phyloP scores from a whole-genome alignment of 2,329 filamentous ascomycete species.

The Calycina herbarum region DNA sequence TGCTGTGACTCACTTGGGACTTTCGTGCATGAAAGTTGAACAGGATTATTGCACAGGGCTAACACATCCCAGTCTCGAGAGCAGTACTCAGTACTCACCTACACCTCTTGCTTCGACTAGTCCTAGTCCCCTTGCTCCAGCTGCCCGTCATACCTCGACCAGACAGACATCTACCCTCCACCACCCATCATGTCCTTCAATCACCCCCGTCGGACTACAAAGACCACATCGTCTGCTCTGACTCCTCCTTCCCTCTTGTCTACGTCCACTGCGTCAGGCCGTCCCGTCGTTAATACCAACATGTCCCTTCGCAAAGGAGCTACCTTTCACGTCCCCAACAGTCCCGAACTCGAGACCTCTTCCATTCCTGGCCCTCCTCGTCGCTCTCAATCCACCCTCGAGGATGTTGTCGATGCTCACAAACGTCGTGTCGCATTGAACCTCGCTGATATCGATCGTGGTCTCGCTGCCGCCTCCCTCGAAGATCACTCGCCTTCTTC shows the following conservation, averaged over 20 bases:
- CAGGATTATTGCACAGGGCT: constrained; percentile 21
- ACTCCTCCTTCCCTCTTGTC: constrained; percentile 41
- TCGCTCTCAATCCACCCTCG: constrained; percentile 68
- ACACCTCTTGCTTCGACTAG: neutral
- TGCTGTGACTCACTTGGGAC: constrained; percentile 32
- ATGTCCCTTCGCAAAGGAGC: constrained; percentile 68
- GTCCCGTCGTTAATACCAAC: constrained; percentile 53
- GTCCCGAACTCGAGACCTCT: constrained; percentile 43
- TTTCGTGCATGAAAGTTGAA: constrained; percentile 24
- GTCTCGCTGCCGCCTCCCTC: constrained; percentile 53
- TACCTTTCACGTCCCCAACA: constrained; percentile 54
- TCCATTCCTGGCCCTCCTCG: constrained; percentile 49
- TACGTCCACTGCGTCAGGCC: constrained; percentile 40
- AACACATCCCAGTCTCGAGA: constrained; percentile 3
- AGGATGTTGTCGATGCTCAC: constrained; percentile 70
- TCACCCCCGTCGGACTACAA: constrained; percentile 40
- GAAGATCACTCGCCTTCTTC: constrained; percentile 41
- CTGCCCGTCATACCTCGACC: neutral
- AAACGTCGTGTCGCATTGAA: constrained; percentile 68
- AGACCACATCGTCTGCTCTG: constrained; percentile 42
- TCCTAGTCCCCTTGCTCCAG: neutral
- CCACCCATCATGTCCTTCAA: constrained; percentile 38
- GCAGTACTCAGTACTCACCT: neutral
- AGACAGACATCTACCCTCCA: constrained; percentile 19
- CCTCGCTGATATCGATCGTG: constrained; percentile 64